Percentiles rank a stretch among this genome's conserved stretches.
These are phyloP conservation scores for Volvariella volvacea DNA, from an alignment of 1,284 basidiomycete species.

Conservation along the genomic window DNA sequence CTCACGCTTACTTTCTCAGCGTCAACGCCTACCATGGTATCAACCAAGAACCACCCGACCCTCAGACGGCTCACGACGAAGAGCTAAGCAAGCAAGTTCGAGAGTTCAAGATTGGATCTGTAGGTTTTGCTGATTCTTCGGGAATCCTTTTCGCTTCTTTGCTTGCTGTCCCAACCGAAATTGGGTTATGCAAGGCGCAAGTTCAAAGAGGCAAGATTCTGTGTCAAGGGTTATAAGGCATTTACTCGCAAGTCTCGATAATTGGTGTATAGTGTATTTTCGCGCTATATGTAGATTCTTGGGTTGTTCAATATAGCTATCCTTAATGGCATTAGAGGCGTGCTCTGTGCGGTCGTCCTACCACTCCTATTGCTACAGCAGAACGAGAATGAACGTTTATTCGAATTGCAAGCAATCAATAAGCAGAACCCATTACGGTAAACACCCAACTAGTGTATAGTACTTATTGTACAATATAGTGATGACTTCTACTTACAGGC, in stretches of 20 bases:
- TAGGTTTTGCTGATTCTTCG: constrained; percentile 70
- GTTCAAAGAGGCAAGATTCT: constrained; percentile 64
- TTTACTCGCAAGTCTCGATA: neutral
- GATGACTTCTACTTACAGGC: too few species aligned
- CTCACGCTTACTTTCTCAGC: constrained; percentile 27
- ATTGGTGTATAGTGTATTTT: neutral
- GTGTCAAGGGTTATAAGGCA: constrained; percentile 58
- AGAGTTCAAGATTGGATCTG: constrained; percentile 86
- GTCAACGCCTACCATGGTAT: constrained; percentile 87
- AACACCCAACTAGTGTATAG: too few species aligned
- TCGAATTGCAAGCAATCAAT: too few species aligned
- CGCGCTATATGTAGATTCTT: neutral
- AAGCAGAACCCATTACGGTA: too few species aligned
- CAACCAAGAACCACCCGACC: constrained; percentile 62
- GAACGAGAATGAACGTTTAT: too few species aligned
- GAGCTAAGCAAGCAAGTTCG: constrained; percentile 66
- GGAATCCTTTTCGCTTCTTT: constrained; percentile 79
- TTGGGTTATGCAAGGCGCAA: constrained; percentile 72
- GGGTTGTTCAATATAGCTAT: neutral
- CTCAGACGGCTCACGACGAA: constrained; percentile 32
- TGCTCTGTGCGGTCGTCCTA: too few species aligned
- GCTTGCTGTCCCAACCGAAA: constrained; percentile 80
- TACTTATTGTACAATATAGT: too few species aligned
- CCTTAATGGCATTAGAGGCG: too few species aligned
- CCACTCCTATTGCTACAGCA: too few species aligned